Base-by-base conservation (phyloP, 768 basidiomycete species). In the Clitopilus hobsonii region DNA sequence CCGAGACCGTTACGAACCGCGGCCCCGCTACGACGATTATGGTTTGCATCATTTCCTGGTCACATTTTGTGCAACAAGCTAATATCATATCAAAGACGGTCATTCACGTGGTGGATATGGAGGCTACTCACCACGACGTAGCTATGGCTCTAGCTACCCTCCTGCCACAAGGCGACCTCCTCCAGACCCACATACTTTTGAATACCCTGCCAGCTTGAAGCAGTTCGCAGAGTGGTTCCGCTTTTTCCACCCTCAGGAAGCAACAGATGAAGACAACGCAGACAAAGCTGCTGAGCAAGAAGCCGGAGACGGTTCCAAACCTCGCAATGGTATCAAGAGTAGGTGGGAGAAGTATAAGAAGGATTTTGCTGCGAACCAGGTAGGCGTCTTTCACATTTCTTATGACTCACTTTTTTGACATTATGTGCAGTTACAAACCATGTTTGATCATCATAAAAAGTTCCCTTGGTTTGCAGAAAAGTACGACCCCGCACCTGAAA, bases 381-480 rank as follows among this genome's bases (percentile, higher is more conserved):
- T 95, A 65, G 76, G 88, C 78, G 63, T 60, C 59, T 51, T 53
- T 61, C 58, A 51, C 58, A 55, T 47, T 54, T 49, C 38, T 45
- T 60, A 63, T 56, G 41, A 50, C 58, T 49, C 47, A 58, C 54
- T 62, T 62, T 49, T 58, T 58, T 71, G 63, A 64, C 61, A 49
- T 62, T 57, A 64, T 71, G 74, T 79, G 68, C 80, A 98, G 94
- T 84, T 96, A 65, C 91, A 92, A 77, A 89, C 89, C 55, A 89
- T 98, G 81, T 97, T 93, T 80, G 89, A 97, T 28, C 89, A 93
- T 71, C 95, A 98, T 76, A 84, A 86, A 72, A 88, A 89, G 66
- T 92, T 91, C n/a, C 88, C 93, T 13, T 98, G 95, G 95, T 98
- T 97, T 76, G 83, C 85, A 54, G 95, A 98, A 78, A 91, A 92